Evolutionary conservation across 805 yeast genomes (phyloP).

Genomic region (Citeromyces matritensis): DNA sequence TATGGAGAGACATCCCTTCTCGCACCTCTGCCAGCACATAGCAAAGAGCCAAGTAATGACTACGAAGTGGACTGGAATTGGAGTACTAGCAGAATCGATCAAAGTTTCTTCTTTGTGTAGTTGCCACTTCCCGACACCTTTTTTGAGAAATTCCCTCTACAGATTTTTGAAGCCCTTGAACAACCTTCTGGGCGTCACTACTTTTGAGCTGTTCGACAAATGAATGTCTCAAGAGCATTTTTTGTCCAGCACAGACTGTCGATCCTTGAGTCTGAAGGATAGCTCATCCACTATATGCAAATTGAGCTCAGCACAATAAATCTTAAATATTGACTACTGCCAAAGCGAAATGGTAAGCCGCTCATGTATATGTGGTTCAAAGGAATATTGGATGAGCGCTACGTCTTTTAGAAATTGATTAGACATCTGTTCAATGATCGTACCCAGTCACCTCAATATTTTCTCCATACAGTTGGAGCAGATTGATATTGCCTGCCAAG

Average conservation of each 20-base stretch:
- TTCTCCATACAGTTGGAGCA: no score
- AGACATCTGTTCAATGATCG: no score
- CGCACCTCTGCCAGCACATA: slow-evolving; percentile 29
- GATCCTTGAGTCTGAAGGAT: slow-evolving; percentile 17
- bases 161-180: slow-evolving; percentile 59
- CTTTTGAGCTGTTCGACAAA: slow-evolving; percentile 20
- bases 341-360: no score
- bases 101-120: slow-evolving; percentile 40
- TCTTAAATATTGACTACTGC: no score
- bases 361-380: no score
- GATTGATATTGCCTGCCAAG: no score
- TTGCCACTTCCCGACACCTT: slow-evolving; percentile 41
- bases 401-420: no score
- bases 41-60: slow-evolving; percentile 36
- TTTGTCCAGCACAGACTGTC: slow-evolving; percentile 27
- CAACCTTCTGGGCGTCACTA: slow-evolving; percentile 50
- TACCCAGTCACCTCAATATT: no score
- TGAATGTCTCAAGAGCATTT: slow-evolving; percentile 20
- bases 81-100: slow-evolving; percentile 9
- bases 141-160: slow-evolving; percentile 57
- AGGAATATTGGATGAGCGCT: no score
- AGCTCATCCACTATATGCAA: slow-evolving; percentile 18
- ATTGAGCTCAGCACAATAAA: slow-evolving; percentile 35
- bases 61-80: slow-evolving; percentile 40
- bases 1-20: slow-evolving; percentile 8